phyloP scores from a whole-genome alignment of 1,284 basidiomycete genomes.

The Ceratobasidium sp. region DNA sequence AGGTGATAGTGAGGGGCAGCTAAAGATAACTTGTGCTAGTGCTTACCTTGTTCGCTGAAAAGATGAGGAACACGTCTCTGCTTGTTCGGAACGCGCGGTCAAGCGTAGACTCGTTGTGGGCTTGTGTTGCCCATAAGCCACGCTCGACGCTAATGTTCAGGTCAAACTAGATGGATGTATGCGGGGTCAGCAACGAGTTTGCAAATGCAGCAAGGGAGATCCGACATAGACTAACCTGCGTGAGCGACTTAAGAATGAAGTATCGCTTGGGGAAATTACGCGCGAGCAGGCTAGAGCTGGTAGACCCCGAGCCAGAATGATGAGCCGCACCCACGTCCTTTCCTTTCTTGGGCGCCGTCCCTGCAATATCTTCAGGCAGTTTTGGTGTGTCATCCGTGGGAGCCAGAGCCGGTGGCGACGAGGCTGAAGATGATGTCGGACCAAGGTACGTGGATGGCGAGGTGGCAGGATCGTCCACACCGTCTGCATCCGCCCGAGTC shows the following conservation, averaged over 20 bases:
- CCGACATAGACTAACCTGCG: conserved; percentile 67
- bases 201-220: background rate
- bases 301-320: conserved; percentile 67
- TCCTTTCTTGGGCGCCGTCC: background rate
- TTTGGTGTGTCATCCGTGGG: background rate
- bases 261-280: conserved; percentile 87
- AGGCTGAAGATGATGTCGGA: conserved; percentile 44
- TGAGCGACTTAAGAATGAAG: conserved; percentile 93
- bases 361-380: conserved; percentile 19
- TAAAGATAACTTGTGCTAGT: conserved; percentile 57
- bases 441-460: conserved; percentile 50
- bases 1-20: conserved; percentile 11
- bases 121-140: conserved; percentile 92
- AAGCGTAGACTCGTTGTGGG: conserved; percentile 89
- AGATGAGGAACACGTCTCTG: conserved; percentile 87
- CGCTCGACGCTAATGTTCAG: conserved; percentile 86
- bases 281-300: conserved; percentile 78
- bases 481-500: too few relatives aligned
- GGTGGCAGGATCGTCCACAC: conserved; percentile 48
- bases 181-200: conserved; percentile 2
- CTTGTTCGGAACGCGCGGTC: conserved; percentile 94
- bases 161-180: conserved; percentile 70
- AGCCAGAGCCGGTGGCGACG: background rate
- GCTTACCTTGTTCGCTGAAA: conserved; percentile 92
- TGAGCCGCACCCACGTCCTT: conserved; percentile 51